Conservation (phyloP, 1,284 basidiomycete genomes). For the Gastroboletus turbinatus region DNA sequence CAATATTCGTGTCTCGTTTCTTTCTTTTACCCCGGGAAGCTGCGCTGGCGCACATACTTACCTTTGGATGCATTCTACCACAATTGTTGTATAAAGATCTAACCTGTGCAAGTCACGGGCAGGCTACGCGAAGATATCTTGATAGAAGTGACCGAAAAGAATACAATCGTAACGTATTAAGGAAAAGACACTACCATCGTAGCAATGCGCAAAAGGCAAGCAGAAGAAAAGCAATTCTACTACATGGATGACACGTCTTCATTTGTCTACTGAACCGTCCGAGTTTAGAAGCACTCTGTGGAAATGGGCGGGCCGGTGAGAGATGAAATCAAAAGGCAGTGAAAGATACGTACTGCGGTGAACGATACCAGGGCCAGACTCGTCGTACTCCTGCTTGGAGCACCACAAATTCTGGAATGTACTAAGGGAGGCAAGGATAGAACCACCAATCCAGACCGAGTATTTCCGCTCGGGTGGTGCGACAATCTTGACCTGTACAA, state of each 20-base stretch:
- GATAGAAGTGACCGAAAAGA: constrained; percentile 10
- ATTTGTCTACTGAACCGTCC: constrained; percentile 20
- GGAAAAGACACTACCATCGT: constrained; percentile 15
- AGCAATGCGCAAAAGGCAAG: constrained; percentile 16
- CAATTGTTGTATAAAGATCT: not conserved
- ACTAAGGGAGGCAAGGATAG: constrained; percentile 91
- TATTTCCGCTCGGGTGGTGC: constrained; percentile 92
- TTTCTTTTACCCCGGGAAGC: not conserved
- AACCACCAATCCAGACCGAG: constrained; percentile 99
- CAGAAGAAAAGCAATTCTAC: constrained; percentile 29
- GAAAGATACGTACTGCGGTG: constrained; percentile 63
- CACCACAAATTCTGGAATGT: constrained; percentile 97
- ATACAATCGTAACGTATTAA: constrained; percentile 29
- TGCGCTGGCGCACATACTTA: not conserved
- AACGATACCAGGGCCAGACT: constrained; percentile 82
- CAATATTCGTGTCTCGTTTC: not conserved
- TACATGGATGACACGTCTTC: constrained; percentile 24
- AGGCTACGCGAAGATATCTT: constrained; percentile 5
- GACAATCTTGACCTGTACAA: constrained; percentile 84
- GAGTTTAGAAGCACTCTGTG: constrained; percentile 37
- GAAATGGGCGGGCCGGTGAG: not conserved
- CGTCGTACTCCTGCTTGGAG: constrained; percentile 92
- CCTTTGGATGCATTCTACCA: not conserved
- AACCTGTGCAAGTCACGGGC: not conserved
- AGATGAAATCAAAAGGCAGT: not conserved